Base-by-base conservation (phyloP, 2,329 filamentous ascomycete species). In the Trichoderma sp. region DNA sequence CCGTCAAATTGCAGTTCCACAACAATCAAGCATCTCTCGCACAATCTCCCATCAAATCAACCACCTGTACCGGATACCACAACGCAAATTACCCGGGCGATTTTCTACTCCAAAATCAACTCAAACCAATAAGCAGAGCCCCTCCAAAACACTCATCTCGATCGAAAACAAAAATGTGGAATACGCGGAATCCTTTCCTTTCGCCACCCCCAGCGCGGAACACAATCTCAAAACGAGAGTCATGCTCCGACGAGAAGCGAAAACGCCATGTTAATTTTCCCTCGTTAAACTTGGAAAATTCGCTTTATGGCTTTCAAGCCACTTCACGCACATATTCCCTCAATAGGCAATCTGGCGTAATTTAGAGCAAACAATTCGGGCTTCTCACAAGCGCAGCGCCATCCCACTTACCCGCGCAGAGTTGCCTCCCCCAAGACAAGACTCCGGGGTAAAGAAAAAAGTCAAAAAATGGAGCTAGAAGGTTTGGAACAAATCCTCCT, bases 231-330 rank as follows among this genome's bases (percentile, higher is more conserved):
- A 63, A 43, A 47, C 1, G 24, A 30, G 36, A 24, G 39, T 47
- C 26, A 24, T 63, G 61, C 61, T 2, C 61, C 61, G 61, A 63
- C n/a, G 36, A 26, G 61, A 63, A 63, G 61, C 61, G 61, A 63
- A 47, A 11, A 63, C 21, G 12, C 15, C 34, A 9, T 9, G n/a
- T 47, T 18, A 6, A 30, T 8, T 18, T 11, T 18, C 5, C 47
- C 11, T 24, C n/a, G 43, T 21, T 14, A 51, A 51, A 51, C 47
- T 6, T 51, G n/a, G 11, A 53, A 43, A 43, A n/a, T n/a, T n/a
- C 7, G 43, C 43, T 21, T n/a, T 51, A 11, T 4, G 18, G 24
- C 24, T 9, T 26, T 14, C 21, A 57, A 66, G 63, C 63, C 47
- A 66, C 63, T 21, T 26, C 21, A 56, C 63, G 63, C 63, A 36